These are phyloP conservation scores for Pyrenophora teres DNA, from an alignment of 2,329 filamentous ascomycete species.

Conservation along the genomic window DNA sequence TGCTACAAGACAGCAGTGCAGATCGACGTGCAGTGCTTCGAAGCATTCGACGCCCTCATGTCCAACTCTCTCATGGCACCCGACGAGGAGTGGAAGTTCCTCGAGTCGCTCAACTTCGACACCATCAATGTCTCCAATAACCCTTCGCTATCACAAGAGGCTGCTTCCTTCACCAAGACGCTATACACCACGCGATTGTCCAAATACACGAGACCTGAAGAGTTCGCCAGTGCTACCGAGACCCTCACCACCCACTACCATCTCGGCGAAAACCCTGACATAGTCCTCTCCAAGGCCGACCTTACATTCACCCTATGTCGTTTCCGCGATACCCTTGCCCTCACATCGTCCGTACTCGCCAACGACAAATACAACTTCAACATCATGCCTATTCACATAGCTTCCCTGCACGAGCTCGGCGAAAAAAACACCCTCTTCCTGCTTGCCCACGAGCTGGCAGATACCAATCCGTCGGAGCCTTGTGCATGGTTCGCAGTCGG, in stretches of 20 bases:
- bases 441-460: conserved; percentile 88
- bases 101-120: conserved; percentile 89
- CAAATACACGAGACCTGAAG: conserved; percentile 86
- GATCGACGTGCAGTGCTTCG: conserved; percentile 97
- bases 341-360: conserved; percentile 82
- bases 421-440: conserved; percentile 89
- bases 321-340: conserved; percentile 81
- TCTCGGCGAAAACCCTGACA: conserved; percentile 82
- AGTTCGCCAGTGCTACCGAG: conserved; percentile 84
- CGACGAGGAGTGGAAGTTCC: conserved; percentile 85
- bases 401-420: conserved; percentile 84
- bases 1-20: conserved; percentile 97
- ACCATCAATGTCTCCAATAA: conserved; percentile 71
- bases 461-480: conserved; percentile 87
- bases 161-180: conserved; percentile 91
- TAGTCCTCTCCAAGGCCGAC: conserved; percentile 87
- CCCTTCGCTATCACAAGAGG: conserved; percentile 75
- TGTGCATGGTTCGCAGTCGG: conserved; percentile 94
- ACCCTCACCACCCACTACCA: conserved; percentile 93
- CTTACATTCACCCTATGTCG: conserved; percentile 93
- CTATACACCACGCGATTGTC: conserved; percentile 94
- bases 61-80: conserved; percentile 91
- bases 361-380: conserved; percentile 87
- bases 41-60: conserved; percentile 97
- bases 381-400: conserved; percentile 88